Evolutionary conservation across 345 rosid species (phyloP).

Genomic region (Salix purpurea): DNA sequence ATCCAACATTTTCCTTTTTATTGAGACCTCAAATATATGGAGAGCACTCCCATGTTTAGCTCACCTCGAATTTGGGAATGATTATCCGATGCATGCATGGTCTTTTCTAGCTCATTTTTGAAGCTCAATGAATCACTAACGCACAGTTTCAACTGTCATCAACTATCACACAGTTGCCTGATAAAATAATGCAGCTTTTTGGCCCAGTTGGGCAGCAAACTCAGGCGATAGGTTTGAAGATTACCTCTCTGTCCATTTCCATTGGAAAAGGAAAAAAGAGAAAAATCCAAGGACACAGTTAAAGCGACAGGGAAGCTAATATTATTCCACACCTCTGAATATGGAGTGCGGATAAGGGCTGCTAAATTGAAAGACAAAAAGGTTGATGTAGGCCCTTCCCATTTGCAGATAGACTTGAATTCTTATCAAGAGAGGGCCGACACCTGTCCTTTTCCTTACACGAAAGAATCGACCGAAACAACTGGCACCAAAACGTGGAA

Average conservation of each 20-base stretch:
- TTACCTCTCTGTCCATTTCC: conserved; percentile 11
- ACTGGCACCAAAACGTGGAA: conserved; percentile 12
- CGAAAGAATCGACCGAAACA: conserved; percentile 16
- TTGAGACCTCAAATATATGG: not conserved
- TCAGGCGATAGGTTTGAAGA: not conserved
- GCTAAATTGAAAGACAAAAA: not conserved
- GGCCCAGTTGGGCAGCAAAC: not conserved
- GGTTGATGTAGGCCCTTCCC: conserved; percentile 17
- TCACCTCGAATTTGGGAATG: no score
- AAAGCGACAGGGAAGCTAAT: not conserved
- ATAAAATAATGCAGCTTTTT: conserved; percentile 1
- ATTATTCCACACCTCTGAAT: not conserved
- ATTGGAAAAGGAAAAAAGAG: not conserved
- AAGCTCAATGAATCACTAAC: not conserved
- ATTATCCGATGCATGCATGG: not conserved
- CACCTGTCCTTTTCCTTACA: conserved; percentile 18
- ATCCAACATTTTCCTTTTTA: conserved; percentile 6
- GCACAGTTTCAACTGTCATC: not conserved
- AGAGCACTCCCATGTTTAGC: not conserved
- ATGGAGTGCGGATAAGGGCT: not conserved
- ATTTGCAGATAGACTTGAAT: conserved; percentile 24
- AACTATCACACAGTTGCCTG: not conserved
- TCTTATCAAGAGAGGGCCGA: conserved; percentile 16
- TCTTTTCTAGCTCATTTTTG: not conserved
- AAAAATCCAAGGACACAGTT: not conserved